Percentiles rank a stretch among this genome's conserved stretches.
These are phyloP conservation scores for Dinochytrium kinnereticum DNA, from an alignment of 371 early-diverging fungal species.

Conservation along the genomic window DNA sequence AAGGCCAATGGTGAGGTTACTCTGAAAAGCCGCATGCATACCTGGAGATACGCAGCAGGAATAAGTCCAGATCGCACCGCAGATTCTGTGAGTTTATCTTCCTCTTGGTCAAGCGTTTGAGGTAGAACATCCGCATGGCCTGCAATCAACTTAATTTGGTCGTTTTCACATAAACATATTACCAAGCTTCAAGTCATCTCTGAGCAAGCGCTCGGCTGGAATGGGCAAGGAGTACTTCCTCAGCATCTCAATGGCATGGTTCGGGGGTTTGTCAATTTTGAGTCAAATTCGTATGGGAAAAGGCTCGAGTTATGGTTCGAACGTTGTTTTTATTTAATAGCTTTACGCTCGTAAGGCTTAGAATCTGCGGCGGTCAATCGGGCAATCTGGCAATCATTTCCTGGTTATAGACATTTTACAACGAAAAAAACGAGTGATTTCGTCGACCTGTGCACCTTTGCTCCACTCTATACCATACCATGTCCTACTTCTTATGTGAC, in stretches of 20 bases:
- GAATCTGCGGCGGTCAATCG: no score
- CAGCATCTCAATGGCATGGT: no score
- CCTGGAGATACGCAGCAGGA: conserved; percentile 16
- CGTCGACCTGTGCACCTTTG: no score
- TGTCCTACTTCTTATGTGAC: neutral
- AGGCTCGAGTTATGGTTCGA: no score
- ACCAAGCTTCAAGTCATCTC: neutral
- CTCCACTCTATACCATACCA: neutral
- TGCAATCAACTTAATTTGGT: no score
- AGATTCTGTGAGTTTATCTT: conserved; percentile 21
- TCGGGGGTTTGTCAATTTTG: neutral
- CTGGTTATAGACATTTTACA: no score
- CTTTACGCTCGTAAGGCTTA: no score
- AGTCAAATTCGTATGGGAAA: no score
- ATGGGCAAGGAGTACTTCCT: neutral
- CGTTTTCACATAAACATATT: no score
- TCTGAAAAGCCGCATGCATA: neutral
- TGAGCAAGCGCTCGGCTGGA: neutral
- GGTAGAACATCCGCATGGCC: conserved; percentile 29
- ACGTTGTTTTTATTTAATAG: no score
- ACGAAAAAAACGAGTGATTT: no score
- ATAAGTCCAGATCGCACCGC: conserved; percentile 9
- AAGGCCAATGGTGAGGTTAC: neutral
- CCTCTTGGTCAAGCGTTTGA: conserved; percentile 20
- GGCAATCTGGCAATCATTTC: no score